These are phyloP conservation scores for Globisporangium spiculum DNA, from an alignment of 352 stramenopile genomes.

Conservation along the genomic window DNA sequence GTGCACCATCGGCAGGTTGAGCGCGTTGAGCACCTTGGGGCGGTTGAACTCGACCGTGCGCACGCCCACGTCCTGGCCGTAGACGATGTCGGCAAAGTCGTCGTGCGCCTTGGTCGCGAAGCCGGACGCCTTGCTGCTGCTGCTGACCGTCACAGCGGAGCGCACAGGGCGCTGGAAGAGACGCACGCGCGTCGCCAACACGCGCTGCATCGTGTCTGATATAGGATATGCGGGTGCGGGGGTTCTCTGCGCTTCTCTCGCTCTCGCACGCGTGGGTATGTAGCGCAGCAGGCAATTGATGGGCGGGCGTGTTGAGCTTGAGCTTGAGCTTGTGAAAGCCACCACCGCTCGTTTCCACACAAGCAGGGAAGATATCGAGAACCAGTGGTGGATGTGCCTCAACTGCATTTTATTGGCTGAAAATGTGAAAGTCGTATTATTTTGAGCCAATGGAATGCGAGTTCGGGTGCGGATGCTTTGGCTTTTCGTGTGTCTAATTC, in stretches of 20 bases:
- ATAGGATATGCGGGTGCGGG: not conserved
- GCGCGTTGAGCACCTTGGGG: slow-evolving; percentile 89
- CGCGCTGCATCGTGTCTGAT: slow-evolving; percentile 38
- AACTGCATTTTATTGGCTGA: slow-evolving; percentile 22
- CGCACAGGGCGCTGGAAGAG: slow-evolving; percentile 59
- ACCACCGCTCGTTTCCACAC: slow-evolving; percentile 9
- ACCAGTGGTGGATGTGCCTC: slow-evolving; percentile 12
- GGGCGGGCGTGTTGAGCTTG: not conserved
- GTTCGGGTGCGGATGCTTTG: not conserved
- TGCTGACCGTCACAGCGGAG: not conserved
- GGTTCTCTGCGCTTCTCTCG: slow-evolving; percentile 4
- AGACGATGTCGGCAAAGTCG: slow-evolving; percentile 70
- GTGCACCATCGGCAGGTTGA: slow-evolving; percentile 91
- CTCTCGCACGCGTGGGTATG: not conserved
- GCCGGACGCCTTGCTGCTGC: not conserved
- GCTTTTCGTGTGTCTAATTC: not conserved
- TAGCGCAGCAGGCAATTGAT: not conserved
- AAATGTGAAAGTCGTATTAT: not conserved
- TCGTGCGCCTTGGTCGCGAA: slow-evolving; percentile 40
- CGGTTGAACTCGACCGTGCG: slow-evolving; percentile 90
- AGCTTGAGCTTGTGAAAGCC: not conserved
- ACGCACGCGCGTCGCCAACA: slow-evolving; percentile 49
- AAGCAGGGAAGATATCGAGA: slow-evolving; percentile 8
- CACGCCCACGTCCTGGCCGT: slow-evolving; percentile 73
- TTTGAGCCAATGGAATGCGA: slow-evolving; percentile 29